A percentile compares a stretch with the other conserved stretches of the same genome.
phyloP scores from a whole-genome alignment of 768 basidiomycete genomes.

The Macrocybe gigantea region DNA sequence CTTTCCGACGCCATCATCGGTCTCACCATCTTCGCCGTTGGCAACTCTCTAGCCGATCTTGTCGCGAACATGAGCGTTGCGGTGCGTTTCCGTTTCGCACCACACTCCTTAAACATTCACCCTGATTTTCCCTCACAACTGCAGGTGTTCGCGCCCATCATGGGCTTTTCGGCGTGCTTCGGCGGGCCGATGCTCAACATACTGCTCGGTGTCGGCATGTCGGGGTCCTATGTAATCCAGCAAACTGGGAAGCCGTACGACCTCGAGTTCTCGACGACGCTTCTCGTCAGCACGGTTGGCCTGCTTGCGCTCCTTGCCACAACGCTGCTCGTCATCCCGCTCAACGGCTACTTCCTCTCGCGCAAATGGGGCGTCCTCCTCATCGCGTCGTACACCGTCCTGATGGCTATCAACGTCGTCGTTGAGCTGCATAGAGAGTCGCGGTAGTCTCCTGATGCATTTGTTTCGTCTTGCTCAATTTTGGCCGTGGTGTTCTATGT shows the following conservation, averaged over 20 bases:
- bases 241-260: slow-evolving; percentile 56
- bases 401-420: slow-evolving; percentile 76
- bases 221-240: slow-evolving; percentile 80
- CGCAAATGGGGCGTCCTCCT: slow-evolving; percentile 79
- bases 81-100: slow-evolving; percentile 32
- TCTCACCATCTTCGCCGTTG: slow-evolving; percentile 92
- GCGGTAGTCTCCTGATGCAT: no score
- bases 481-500: no score
- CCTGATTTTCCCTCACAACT: neutral
- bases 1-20: slow-evolving; percentile 97
- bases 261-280: slow-evolving; percentile 77
- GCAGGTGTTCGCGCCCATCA: slow-evolving; percentile 81
- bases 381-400: slow-evolving; percentile 61
- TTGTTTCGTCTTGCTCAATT: no score
- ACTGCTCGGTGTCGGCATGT: slow-evolving; percentile 85
- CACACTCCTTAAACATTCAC: neutral
- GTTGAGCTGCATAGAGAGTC: slow-evolving; percentile 55
- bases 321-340: slow-evolving; percentile 80
- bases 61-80: slow-evolving; percentile 97
- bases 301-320: slow-evolving; percentile 69
- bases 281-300: slow-evolving; percentile 79
- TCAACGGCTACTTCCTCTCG: slow-evolving; percentile 78
- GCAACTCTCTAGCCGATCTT: slow-evolving; percentile 93
- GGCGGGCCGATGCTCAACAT: slow-evolving; percentile 93
- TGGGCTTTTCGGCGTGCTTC: slow-evolving; percentile 95